Evolutionary conservation across 208 protist species (phyloP).

Genomic region (Zelonia costaricensis): DNA sequence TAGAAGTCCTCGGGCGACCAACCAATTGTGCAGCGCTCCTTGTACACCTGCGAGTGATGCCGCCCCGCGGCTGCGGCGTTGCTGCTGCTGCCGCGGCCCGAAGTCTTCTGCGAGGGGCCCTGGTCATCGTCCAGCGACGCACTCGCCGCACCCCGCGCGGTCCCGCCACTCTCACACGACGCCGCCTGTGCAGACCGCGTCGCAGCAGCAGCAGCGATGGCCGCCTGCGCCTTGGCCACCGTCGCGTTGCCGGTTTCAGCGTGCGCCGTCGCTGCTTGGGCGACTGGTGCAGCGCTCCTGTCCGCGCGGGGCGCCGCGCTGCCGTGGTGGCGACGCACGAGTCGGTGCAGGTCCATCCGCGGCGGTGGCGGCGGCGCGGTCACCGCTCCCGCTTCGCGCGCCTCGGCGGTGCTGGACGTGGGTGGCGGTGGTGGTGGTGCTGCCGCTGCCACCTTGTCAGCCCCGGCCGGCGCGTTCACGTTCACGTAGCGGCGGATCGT

Average conservation of each 20-base stretch:
- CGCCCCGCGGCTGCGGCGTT: neutral
- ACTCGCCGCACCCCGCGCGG: too few relatives aligned
- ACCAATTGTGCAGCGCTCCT: conserved; percentile 78
- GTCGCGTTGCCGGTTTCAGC: conserved; percentile 7
- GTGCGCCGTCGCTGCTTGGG: neutral
- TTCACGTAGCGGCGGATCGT: conserved; percentile 42
- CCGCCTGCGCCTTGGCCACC: conserved; percentile 33
- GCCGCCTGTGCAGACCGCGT: neutral
- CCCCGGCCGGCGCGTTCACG: conserved; percentile 13
- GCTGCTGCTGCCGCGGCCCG: neutral
- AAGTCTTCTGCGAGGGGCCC: neutral
- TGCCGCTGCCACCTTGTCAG: neutral
- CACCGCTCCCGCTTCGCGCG: neutral
- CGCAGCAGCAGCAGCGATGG: conserved; percentile 29
- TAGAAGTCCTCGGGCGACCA: conserved; percentile 75
- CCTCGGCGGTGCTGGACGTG: neutral
- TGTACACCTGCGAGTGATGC: conserved; percentile 55
- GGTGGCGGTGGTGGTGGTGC: neutral
- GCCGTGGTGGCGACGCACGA: conserved; percentile 6
- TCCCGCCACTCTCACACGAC: neutral
- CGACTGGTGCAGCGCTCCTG: neutral
- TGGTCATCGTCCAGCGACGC: neutral
- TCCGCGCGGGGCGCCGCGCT: neutral
- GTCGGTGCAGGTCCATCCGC: conserved; percentile 22
- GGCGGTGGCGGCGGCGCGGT: neutral